A percentile compares a stretch with the other conserved stretches of the same genome.
These are phyloP conservation scores for Berkeleyomyces rouxiae DNA, from an alignment of 2,329 filamentous ascomycete species.

Conservation along the genomic window DNA sequence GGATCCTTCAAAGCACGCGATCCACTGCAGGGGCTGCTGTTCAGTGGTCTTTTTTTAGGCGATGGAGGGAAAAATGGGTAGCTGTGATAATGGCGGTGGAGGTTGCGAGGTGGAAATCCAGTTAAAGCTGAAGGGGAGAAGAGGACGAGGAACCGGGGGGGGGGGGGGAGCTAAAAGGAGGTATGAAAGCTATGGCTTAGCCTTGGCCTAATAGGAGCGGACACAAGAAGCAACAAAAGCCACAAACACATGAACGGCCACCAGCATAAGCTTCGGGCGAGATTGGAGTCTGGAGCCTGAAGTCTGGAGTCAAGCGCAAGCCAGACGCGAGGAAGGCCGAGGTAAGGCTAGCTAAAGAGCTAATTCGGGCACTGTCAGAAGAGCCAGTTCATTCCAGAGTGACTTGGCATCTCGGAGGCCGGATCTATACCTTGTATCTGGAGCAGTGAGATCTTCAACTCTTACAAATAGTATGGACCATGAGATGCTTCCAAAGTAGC, in stretches of 20 bases:
- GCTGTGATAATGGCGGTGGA: neutral
- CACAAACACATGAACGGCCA: neutral
- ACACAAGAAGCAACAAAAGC: neutral
- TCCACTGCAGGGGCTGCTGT: constrained; percentile 3
- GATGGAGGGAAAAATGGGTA: neutral
- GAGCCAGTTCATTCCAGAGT: neutral
- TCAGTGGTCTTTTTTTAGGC: neutral
- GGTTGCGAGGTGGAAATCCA: neutral
- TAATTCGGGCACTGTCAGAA: neutral
- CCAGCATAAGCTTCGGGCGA: neutral
- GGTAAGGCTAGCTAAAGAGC: neutral
- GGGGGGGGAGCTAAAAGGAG: neutral
- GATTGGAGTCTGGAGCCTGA: neutral
- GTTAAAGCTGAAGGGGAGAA: neutral
- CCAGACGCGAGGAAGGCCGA: neutral
- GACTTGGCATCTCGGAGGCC: no score
- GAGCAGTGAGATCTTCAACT: no score
- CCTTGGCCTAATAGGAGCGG: neutral
- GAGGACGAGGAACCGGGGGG: neutral
- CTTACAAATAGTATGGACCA: no score
- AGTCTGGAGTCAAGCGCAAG: neutral
- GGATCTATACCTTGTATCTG: no score
- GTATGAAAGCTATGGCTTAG: neutral
- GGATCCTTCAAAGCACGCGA: constrained; percentile 11
- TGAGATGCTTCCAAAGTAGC: no score